phyloP scores from a whole-genome alignment of 2,329 filamentous ascomycete genomes.

The Botryosphaeria agaves region DNA sequence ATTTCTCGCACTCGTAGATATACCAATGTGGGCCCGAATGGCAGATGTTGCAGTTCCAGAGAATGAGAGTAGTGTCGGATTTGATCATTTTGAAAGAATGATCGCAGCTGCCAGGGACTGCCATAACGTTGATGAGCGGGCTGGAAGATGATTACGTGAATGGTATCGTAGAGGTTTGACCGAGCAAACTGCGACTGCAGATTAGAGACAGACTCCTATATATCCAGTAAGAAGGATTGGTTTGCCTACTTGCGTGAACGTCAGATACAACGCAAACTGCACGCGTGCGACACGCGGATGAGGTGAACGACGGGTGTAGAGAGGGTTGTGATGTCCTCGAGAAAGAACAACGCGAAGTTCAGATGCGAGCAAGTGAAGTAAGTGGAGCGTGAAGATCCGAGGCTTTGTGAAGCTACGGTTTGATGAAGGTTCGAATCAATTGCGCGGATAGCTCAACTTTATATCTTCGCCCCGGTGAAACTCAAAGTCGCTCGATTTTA shows the following conservation, averaged over 20 bases:
- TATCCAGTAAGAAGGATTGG: neutral
- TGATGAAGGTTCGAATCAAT: neutral
- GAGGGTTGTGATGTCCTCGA: neutral
- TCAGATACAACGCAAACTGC: neutral
- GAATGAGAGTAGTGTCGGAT: slow-evolving; percentile 30
- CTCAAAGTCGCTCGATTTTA: neutral
- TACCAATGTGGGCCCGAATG: slow-evolving; percentile 32
- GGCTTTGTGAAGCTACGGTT: neutral
- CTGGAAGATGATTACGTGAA: slow-evolving; percentile 1
- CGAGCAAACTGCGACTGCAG: neutral
- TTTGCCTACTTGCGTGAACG: neutral
- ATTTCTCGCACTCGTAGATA: slow-evolving; percentile 32
- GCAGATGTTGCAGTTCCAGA: slow-evolving; percentile 35
- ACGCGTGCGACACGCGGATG: neutral
- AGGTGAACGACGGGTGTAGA: neutral
- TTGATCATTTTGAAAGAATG: slow-evolving; percentile 34
- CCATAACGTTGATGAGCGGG: slow-evolving; percentile 18
- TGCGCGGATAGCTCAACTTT: neutral
- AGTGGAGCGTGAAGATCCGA: neutral
- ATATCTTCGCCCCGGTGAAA: neutral
- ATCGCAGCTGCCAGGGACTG: slow-evolving; percentile 28
- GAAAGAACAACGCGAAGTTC: neutral
- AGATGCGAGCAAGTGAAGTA: neutral
- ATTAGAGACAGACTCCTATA: neutral
- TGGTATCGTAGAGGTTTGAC: too few relatives aligned